phyloP scores from a whole-genome alignment of 352 stramenopile genomes.

The Phytophthora nicotianae region DNA sequence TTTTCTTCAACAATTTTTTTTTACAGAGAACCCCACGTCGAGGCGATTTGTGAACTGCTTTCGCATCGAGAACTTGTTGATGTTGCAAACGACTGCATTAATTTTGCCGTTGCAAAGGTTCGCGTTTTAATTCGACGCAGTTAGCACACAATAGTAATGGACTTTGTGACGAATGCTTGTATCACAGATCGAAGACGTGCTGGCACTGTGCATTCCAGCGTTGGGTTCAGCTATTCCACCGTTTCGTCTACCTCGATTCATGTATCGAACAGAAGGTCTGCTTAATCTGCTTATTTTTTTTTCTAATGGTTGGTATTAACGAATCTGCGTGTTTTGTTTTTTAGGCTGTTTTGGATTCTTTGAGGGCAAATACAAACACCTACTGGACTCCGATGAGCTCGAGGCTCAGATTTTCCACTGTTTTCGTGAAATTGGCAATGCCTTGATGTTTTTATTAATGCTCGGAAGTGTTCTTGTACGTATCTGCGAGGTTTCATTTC shows the following conservation, averaged over 20 bases:
- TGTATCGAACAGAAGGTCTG: conserved; percentile 65
- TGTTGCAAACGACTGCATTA: conserved; percentile 36
- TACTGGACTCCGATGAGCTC: conserved; percentile 81
- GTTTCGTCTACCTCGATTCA: conserved; percentile 71
- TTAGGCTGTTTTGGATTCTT: conserved; percentile 80
- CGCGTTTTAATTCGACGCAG: neutral
- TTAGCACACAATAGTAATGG: neutral
- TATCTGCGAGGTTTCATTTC: neutral
- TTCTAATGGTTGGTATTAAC: neutral
- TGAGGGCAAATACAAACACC: conserved; percentile 78
- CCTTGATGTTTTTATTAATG: conserved; percentile 62
- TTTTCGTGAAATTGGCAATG: conserved; percentile 80
- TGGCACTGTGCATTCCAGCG: conserved; percentile 74
- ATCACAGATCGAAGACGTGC: conserved; percentile 65
- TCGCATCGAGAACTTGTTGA: conserved; percentile 34
- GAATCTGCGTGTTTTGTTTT: neutral
- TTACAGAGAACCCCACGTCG: conserved; percentile 28
- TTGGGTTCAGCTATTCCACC: conserved; percentile 74
- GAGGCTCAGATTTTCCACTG: conserved; percentile 86
- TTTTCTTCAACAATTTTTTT: neutral
- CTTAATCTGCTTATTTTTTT: neutral
- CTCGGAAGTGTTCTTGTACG: conserved; percentile 46
- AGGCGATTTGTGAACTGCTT: conserved; percentile 37
- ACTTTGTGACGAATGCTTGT: neutral
- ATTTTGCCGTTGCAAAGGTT: conserved; percentile 51